These are phyloP conservation scores for Vigna unguiculata DNA, from an alignment of 306 rosid species.

Conservation along the genomic window DNA sequence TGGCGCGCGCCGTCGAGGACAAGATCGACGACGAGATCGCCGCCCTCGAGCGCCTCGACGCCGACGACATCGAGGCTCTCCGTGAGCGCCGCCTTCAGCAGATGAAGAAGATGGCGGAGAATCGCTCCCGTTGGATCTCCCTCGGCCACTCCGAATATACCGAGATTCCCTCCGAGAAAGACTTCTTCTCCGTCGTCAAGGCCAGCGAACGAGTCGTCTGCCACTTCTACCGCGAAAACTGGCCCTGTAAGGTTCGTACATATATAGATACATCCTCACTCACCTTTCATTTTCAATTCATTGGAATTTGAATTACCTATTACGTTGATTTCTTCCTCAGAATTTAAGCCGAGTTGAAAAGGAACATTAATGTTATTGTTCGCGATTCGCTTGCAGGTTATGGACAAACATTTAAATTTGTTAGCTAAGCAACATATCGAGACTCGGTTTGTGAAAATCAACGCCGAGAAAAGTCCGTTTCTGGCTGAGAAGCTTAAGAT, in stretches of 20 bases:
- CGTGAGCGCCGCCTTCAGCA: conserved; percentile 91
- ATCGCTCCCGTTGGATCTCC: conserved; percentile 91
- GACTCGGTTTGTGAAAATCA: conserved; percentile 81
- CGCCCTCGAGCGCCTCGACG: conserved; percentile 84
- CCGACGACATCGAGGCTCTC: conserved; percentile 80
- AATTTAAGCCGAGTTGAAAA: conserved; percentile 39
- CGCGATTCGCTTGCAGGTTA: conserved; percentile 65
- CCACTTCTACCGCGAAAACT: conserved; percentile 94
- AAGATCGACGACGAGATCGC: conserved; percentile 89
- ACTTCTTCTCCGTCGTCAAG: conserved; percentile 88
- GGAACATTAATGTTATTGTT: conserved; percentile 33
- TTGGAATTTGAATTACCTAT: background rate
- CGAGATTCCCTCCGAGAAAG: conserved; percentile 85
- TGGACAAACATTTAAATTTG: conserved; percentile 86
- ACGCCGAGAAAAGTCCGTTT: conserved; percentile 97
- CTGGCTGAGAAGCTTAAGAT: conserved; percentile 92
- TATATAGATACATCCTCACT: background rate
- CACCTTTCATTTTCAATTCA: background rate
- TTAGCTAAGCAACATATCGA: conserved; percentile 91
- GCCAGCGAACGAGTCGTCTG: conserved; percentile 99
- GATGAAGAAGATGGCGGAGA: conserved; percentile 99
- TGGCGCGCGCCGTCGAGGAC: conserved; percentile 88
- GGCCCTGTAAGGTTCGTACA: conserved; percentile 90
- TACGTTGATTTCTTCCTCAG: background rate
- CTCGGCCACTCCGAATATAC: conserved; percentile 87